Evolutionary conservation across 2,329 filamentous ascomycete species (phyloP), one percentile per base, ranked within the genome.

Genomic region (Xylaria sp.): DNA sequence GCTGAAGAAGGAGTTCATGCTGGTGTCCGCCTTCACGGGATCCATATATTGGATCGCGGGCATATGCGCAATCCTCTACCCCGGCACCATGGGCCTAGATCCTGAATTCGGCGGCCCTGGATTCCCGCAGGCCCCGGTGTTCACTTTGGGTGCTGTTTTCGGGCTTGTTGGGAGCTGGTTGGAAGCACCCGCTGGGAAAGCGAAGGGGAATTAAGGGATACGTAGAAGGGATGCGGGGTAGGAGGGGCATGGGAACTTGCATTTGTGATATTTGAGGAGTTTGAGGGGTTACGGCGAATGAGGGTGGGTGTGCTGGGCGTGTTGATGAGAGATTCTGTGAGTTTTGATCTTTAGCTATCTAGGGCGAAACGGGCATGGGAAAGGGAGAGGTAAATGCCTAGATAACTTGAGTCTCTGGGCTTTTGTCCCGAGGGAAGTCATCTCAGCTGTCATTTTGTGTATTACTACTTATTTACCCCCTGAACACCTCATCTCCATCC

Each of bases 101-200:
- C 79, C 80, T 0, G 81, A 83, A 71, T 82, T 81, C 65, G 81
- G 81, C 10, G 78, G 80, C 7, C 79, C 81, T 0, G 80, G 75
- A 5, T 82, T 81, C 67, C 81, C 81, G 15, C 81, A 83, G 73
- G 70, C 66, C 17, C 72, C 68, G 13, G 17, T 76, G 0, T 81
- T 82, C 65, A 54, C 65, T 1, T 67, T 51, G 1, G 73, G 79
- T n/a, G 71, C 73, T 17, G 59, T 49, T 2, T 71, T 66, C 42
- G 76, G 68, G 3, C 25, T 74, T 2, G 17, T 70, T 9, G 67
- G 71, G 27, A 73, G 65, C 38, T 76, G 68, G 66, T 47, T 70
- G 64, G 70, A 68, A 9, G 22, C 39, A 1, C 61, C 59, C 11
- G 31, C 17, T 25, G 27, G 36, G 7, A 68, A 66, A 31, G 49